phyloP scores from a whole-genome alignment of 2,329 filamentous ascomycete species.

The Pyrenophora graminea region DNA sequence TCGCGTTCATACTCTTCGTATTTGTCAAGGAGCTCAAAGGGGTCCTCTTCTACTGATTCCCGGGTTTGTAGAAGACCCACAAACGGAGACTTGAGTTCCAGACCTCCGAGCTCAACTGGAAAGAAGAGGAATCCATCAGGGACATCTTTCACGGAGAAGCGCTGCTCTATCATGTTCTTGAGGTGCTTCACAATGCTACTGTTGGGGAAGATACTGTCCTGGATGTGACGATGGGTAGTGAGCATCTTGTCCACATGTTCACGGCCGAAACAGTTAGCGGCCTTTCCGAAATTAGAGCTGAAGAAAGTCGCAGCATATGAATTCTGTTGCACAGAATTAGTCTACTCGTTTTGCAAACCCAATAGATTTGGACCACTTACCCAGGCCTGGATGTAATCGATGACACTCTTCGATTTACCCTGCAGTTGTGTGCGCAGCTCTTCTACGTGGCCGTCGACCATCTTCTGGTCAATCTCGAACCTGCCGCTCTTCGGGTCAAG shows the following conservation, averaged over 20 bases:
- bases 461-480: conserved; percentile 41
- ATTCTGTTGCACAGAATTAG: conserved; percentile 52
- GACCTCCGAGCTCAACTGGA: conserved; percentile 56
- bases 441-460: conserved; percentile 38
- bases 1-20: conserved; percentile 42
- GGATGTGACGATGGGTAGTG: conserved; percentile 55
- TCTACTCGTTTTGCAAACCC: no score
- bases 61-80: conserved; percentile 53
- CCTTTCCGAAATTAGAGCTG: conserved; percentile 57
- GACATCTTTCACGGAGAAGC: conserved; percentile 56
- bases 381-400: conserved; percentile 37
- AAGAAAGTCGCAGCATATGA: conserved; percentile 59
- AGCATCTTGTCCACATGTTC: conserved; percentile 60
- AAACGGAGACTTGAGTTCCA: conserved; percentile 57
- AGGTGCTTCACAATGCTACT: conserved; percentile 41
- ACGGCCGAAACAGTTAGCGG: conserved; percentile 58
- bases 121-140: conserved; percentile 60
- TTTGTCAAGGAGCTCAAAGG: conserved; percentile 51
- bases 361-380: conserved; percentile 1
- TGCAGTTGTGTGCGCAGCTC: conserved; percentile 38
- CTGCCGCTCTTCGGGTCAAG: conserved; percentile 31
- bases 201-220: conserved; percentile 53
- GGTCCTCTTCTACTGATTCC: conserved; percentile 35
- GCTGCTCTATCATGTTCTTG: conserved; percentile 55
- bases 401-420: conserved; percentile 37